Base-by-base conservation (phyloP, 805 yeast genomes). In the Candida hungchunana region DNA sequence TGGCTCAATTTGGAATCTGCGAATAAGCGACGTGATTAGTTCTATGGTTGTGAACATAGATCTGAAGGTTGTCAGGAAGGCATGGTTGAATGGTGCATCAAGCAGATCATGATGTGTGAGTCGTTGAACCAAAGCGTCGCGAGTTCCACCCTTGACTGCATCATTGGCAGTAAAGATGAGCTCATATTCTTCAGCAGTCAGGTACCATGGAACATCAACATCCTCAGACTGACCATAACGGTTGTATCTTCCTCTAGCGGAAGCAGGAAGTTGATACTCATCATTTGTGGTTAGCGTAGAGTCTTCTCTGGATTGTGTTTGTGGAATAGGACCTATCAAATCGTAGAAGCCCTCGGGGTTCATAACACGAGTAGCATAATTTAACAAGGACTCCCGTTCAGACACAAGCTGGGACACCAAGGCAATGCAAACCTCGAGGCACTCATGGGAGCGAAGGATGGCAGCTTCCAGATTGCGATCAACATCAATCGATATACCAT, bases 91-190 rank as follows among this genome's bases (percentile, higher is more conserved):
- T 17, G 70, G 66, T 3, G 79, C 71, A 50, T 79, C 84, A 16
- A 73, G 60, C 26, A 71, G 58, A 35, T 74, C 75, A 52, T 87
- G 94, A 52, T 79, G 82, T 0, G 95, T 85, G 40, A 89, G 66
- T 56, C 84, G 86, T 36, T 87, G 82, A 7, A 90, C 70, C 29
- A 90, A 63, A 0, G 95, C 94, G 29, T 73, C 78, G 29, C 76
- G 71, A 0, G 94, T 75, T 5, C 96, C 97, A 34, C 96, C 97
- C 55, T 81, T 82, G 24, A 88, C 71, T 35, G 69, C 69, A 2
- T 89, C 93, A 40, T 77, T 75, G 20, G 76, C 62, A 44, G 86
- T 93, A 48, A 76, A 78, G 18, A 79, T 64, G 33, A 69, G 48
- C 40, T 73, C 77, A 44, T 57, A 69, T 42, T 76, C 85, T 45